Percentiles rank a stretch among this genome's conserved stretches.
phyloP scores from a whole-genome alignment of 768 basidiomycete genomes.

The Tylopilus subfusipes region DNA sequence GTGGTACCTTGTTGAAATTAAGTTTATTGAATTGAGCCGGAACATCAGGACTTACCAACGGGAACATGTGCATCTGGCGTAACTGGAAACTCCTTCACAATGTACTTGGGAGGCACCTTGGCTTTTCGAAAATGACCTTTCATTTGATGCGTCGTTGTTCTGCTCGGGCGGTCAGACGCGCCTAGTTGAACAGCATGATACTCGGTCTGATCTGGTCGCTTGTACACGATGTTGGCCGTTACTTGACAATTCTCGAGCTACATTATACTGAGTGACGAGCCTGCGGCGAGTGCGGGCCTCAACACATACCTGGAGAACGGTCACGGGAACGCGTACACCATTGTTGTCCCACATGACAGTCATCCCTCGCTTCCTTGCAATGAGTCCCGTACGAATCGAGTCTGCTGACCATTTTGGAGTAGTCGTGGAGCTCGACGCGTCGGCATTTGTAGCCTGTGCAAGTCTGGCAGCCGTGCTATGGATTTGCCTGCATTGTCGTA shows the following conservation, averaged over 20 bases:
- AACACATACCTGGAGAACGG: constrained; percentile 82
- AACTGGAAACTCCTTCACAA: constrained; percentile 85
- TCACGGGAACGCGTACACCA: constrained; percentile 85
- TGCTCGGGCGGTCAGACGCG: constrained; percentile 68
- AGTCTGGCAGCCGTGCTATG: constrained; percentile 40
- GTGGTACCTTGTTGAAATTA: constrained; percentile 61
- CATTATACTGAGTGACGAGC: constrained; percentile 11
- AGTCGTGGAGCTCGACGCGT: constrained; percentile 19
- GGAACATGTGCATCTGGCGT: constrained; percentile 87
- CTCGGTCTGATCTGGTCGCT: constrained; percentile 61
- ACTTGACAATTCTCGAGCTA: constrained; percentile 89
- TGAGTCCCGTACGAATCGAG: constrained; percentile 85
- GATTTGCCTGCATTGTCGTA: constrained; percentile 37
- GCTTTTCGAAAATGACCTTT: constrained; percentile 87
- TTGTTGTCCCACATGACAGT: constrained; percentile 88
- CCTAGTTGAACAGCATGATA: constrained; percentile 96
- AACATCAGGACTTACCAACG: constrained; percentile 56
- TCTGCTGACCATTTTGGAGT: constrained; percentile 75
- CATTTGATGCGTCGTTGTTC: constrained; percentile 75
- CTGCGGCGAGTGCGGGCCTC: constrained; percentile 1
- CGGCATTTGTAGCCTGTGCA: constrained; percentile 23
- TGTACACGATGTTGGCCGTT: constrained; percentile 68
- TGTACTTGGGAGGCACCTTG: constrained; percentile 74
- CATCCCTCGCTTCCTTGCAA: constrained; percentile 97
- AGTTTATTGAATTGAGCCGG: not conserved